phyloP scores from a whole-genome alignment of 2,329 filamentous ascomycete genomes.

The Didymella arachidicola region DNA sequence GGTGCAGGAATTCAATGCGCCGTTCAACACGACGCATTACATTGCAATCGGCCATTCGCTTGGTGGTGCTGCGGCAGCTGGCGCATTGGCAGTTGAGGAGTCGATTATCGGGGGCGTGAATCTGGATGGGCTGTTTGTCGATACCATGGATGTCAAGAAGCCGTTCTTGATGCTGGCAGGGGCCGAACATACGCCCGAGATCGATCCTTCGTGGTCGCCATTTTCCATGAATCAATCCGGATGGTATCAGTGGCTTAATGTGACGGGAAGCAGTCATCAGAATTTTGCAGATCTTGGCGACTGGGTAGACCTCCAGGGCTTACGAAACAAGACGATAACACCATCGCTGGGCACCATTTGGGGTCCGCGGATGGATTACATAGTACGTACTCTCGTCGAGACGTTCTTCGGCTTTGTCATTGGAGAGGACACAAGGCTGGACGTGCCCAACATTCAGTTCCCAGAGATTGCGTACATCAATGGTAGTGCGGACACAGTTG shows the following conservation, averaged over 20 bases:
- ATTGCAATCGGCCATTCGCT: background rate
- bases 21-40: background rate
- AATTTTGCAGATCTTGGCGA: background rate
- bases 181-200: background rate
- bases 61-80: background rate
- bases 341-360: background rate
- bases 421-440: background rate
- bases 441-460: background rate
- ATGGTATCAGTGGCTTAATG: background rate
- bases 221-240: background rate
- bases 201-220: background rate
- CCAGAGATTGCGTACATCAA: background rate
- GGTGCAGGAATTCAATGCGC: background rate
- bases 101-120: background rate
- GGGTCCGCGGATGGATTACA: background rate
- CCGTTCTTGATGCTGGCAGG: background rate
- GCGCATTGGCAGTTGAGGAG: background rate
- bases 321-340: background rate
- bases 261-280: background rate
- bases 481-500: background rate
- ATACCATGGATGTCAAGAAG: background rate
- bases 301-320: background rate
- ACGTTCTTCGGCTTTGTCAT: background rate
- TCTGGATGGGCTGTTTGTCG: background rate
- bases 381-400: background rate